Conservation (phyloP, 2,329 filamentous ascomycete species). For the Arthrobotrys conoides region DNA sequence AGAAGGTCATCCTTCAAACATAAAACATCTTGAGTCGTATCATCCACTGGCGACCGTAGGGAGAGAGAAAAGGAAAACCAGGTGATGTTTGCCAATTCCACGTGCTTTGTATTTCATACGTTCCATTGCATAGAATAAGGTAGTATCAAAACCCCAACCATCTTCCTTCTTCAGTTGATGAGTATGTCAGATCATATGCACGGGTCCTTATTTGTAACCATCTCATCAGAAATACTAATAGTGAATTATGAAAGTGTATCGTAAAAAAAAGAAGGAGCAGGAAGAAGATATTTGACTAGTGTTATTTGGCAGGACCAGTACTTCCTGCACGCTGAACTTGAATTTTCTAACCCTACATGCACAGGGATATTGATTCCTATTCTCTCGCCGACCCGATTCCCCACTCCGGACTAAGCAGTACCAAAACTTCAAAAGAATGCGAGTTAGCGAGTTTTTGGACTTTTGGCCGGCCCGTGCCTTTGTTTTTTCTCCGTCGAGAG, state of each 20-base stretch:
- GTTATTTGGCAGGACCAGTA: neutral
- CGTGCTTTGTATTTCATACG: neutral
- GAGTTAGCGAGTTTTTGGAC: neutral
- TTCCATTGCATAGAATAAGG: neutral
- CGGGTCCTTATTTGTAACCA: neutral
- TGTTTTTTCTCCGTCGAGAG: neutral
- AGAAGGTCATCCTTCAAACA: neutral
- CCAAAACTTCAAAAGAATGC: neutral
- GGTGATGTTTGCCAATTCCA: neutral
- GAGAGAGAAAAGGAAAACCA: neutral
- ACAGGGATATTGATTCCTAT: neutral
- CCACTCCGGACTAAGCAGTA: neutral
- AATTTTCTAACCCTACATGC: neutral
- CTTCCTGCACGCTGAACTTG: neutral
- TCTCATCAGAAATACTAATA: neutral
- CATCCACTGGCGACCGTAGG: neutral
- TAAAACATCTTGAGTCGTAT: neutral
- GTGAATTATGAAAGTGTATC: neutral
- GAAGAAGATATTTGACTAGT: neutral
- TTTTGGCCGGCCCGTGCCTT: conserved; percentile 4
- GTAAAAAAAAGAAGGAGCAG: neutral
- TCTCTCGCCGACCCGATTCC: neutral
- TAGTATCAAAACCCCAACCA: neutral
- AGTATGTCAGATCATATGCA: neutral
- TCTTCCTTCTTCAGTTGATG: neutral